Evolutionary conservation across 495 filamentous ascomycete species (phyloP).

Genomic region (Annulohypoxylon stygium): DNA sequence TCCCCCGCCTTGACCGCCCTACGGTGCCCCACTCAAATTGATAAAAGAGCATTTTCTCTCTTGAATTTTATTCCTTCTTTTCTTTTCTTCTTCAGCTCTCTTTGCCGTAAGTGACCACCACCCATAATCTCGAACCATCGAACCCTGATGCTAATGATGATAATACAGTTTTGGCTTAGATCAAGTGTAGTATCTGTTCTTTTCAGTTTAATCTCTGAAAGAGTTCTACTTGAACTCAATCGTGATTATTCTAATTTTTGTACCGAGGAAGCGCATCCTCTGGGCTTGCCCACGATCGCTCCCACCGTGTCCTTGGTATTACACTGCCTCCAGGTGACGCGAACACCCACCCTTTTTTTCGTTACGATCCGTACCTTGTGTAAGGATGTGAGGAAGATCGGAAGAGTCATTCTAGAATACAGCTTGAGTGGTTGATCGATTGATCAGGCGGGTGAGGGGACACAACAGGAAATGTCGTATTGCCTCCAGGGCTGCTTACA

Average conservation of each 20-base stretch:
- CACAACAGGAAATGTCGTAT: not conserved
- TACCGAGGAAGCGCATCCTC: conserved; percentile 67
- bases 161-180: conserved; percentile 78
- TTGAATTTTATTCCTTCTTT: conserved; percentile 28
- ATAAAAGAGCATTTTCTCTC: conserved; percentile 21
- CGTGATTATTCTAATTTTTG: conserved; percentile 91
- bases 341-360: conserved; percentile 67
- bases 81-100: conserved; percentile 58
- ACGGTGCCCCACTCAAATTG: not conserved
- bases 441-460: not conserved
- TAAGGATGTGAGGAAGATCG: conserved; percentile 73
- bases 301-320: conserved; percentile 88
- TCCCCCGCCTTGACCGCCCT: not conserved
- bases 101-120: conserved; percentile 57
- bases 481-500: too few relatives aligned
- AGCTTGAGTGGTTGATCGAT: not conserved
- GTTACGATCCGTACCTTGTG: conserved; percentile 66
- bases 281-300: conserved; percentile 83
- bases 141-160: conserved; percentile 10
- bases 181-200: conserved; percentile 99
- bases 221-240: conserved; percentile 74
- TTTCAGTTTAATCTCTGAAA: conserved; percentile 94
- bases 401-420: not conserved
- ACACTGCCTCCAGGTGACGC: conserved; percentile 89
- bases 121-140: not conserved